Conservation (phyloP, 495 filamentous ascomycete genomes). For the Clavariopsis aquatica region DNA sequence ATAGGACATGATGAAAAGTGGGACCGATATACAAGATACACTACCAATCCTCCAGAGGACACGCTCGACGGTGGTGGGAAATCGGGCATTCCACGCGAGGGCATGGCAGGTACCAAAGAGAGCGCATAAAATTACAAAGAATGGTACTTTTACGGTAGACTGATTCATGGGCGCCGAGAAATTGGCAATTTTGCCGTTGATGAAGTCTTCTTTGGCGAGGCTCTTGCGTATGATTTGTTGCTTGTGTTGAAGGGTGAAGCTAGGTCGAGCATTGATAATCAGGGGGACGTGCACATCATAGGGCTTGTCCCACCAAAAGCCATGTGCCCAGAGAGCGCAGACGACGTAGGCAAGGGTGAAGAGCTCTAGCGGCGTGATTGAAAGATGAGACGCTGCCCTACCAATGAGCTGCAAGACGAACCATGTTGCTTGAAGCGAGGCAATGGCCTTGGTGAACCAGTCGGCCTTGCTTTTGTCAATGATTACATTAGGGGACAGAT, state of each 20-base stretch:
- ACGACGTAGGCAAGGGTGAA: slow-evolving; percentile 27
- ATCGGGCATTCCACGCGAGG: slow-evolving; percentile 11
- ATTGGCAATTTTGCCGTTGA: too few species aligned
- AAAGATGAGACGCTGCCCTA: slow-evolving; percentile 5
- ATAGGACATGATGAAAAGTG: neutral
- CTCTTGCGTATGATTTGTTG: neutral
- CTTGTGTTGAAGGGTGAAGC: neutral
- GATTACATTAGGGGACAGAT: too few species aligned
- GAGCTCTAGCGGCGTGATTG: slow-evolving; percentile 15
- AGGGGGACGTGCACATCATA: slow-evolving; percentile 11
- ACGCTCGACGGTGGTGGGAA: slow-evolving; percentile 9
- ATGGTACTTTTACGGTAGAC: neutral
- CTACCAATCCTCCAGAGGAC: slow-evolving; percentile 6
- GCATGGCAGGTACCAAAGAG: slow-evolving; percentile 15
- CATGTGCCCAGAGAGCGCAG: slow-evolving; percentile 1
- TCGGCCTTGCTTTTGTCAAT: slow-evolving; percentile 27
- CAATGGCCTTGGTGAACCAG: slow-evolving; percentile 14
- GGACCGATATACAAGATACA: neutral
- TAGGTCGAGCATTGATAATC: too few species aligned
- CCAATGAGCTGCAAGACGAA: slow-evolving; percentile 16
- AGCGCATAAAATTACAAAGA: neutral
- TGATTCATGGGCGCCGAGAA: neutral
- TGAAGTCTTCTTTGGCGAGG: neutral
- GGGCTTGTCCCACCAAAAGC: slow-evolving; percentile 18
- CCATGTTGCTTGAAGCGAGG: slow-evolving; percentile 10